Percentiles rank a stretch among this genome's conserved stretches.
Evolutionary conservation across 805 yeast species (phyloP).

Genomic region (Candida montana): DNA sequence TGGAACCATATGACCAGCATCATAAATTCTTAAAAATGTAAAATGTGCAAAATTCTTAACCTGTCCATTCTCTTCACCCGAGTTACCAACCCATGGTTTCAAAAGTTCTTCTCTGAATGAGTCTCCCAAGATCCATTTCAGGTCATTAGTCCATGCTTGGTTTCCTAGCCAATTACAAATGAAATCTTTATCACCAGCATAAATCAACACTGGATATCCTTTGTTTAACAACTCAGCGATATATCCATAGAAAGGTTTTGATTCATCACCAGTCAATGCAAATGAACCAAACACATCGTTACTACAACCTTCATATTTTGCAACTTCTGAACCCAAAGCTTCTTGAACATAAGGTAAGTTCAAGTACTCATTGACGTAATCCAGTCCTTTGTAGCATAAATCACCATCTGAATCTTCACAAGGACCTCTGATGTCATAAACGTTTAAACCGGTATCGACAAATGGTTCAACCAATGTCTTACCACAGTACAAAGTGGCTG

Average conservation of each 20-base stretch:
- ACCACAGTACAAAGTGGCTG: conserved; percentile 79
- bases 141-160: conserved; percentile 69
- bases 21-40: conserved; percentile 70
- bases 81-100: conserved; percentile 36
- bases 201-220: conserved; percentile 74
- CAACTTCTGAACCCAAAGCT: conserved; percentile 83
- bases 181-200: conserved; percentile 93
- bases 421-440: conserved; percentile 75
- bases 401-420: conserved; percentile 66
- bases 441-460: conserved; percentile 73
- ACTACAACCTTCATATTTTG: conserved; percentile 61
- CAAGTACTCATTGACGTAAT: conserved; percentile 66
- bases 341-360: conserved; percentile 65
- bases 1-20: conserved; percentile 93
- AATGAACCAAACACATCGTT: conserved; percentile 64
- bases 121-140: conserved; percentile 58
- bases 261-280: conserved; percentile 74
- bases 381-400: conserved; percentile 69
- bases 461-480: conserved; percentile 63
- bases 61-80: conserved; percentile 54
- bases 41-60: conserved; percentile 66
- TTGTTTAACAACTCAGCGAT: conserved; percentile 64
- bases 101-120: conserved; percentile 39
- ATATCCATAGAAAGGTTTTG: conserved; percentile 74
- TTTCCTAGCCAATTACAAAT: conserved; percentile 94